Evolutionary conservation across 768 basidiomycete genomes (phyloP).

Genomic region (Gymnopilus junonius): DNA sequence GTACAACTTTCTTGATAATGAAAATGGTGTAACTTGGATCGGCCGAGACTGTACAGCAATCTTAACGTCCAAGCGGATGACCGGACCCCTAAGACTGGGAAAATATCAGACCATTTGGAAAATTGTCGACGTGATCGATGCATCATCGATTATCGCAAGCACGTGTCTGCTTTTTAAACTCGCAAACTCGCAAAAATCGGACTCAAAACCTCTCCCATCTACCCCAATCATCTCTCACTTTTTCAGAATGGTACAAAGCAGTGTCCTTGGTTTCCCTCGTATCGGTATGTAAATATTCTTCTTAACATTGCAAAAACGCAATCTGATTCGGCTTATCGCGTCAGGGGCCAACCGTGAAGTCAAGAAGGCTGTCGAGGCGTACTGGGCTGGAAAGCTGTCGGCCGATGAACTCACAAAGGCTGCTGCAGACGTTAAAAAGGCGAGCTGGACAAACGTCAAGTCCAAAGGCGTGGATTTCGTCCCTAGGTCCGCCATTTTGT

Average conservation of each 20-base stretch:
- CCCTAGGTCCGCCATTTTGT: constrained; percentile 70
- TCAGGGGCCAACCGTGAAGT: constrained; percentile 92
- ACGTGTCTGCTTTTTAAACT: constrained; percentile 41
- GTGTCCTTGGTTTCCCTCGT: constrained; percentile 92
- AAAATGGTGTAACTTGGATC: background rate
- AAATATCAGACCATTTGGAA: constrained; percentile 23
- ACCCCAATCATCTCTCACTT: constrained; percentile 27
- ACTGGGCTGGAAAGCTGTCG: constrained; percentile 93
- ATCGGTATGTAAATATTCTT: constrained; percentile 60
- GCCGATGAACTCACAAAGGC: constrained; percentile 87
- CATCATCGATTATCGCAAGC: constrained; percentile 38
- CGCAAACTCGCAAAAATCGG: constrained; percentile 26
- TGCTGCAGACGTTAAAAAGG: constrained; percentile 86
- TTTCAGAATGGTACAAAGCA: constrained; percentile 72
- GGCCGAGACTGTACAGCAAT: too few species aligned
- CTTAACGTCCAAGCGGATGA: background rate
- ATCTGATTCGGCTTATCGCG: constrained; percentile 1
- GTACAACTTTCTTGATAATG: too few species aligned
- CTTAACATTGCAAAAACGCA: background rate
- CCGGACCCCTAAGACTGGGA: background rate
- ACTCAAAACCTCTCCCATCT: constrained; percentile 27
- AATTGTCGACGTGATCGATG: constrained; percentile 30
- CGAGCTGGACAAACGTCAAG: constrained; percentile 88
- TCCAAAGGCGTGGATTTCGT: constrained; percentile 85
- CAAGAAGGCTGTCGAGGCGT: constrained; percentile 97